Evolutionary conservation across 768 basidiomycete genomes (phyloP).

Genomic region (Phanerochaete carnosa): DNA sequence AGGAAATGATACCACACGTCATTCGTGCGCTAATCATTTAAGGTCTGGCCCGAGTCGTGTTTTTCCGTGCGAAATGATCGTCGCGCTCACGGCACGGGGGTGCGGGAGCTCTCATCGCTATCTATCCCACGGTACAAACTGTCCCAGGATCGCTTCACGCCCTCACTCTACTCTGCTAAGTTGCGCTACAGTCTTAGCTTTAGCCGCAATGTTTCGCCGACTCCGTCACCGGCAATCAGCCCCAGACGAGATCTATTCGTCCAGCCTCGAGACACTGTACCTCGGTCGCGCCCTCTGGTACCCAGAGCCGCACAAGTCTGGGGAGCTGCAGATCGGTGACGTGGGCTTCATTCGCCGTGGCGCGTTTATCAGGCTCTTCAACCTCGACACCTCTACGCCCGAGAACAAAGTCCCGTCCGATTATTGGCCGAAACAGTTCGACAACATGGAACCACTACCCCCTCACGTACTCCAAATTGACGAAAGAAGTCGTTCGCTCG

Average conservation of each 20-base stretch:
- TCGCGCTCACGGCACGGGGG: too few species aligned
- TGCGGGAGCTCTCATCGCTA: too few species aligned
- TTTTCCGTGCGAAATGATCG: too few species aligned
- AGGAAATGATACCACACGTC: too few species aligned
- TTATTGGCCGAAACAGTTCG: neutral
- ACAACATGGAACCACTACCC: neutral
- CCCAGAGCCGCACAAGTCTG: neutral
- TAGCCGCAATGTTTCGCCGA: too few species aligned
- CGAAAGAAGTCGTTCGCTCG: neutral
- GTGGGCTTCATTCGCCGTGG: constrained; percentile 4
- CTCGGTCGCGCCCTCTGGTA: neutral
- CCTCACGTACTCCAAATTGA: neutral
- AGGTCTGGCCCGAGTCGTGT: too few species aligned
- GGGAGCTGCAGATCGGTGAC: neutral
- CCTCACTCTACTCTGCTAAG: too few species aligned
- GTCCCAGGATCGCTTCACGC: too few species aligned
- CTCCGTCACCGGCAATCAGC: too few species aligned
- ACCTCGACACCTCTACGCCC: neutral
- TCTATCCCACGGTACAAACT: too few species aligned
- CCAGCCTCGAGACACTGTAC: neutral
- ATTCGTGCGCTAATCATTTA: too few species aligned
- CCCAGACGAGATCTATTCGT: neutral
- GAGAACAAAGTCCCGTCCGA: neutral
- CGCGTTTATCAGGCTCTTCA: constrained; percentile 8
- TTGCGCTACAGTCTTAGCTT: too few species aligned